A percentile compares a stretch with the other conserved stretches of the same genome.
phyloP scores from a whole-genome alignment of 192 early-diverging fungal genomes.

The Coemansia sp. region DNA sequence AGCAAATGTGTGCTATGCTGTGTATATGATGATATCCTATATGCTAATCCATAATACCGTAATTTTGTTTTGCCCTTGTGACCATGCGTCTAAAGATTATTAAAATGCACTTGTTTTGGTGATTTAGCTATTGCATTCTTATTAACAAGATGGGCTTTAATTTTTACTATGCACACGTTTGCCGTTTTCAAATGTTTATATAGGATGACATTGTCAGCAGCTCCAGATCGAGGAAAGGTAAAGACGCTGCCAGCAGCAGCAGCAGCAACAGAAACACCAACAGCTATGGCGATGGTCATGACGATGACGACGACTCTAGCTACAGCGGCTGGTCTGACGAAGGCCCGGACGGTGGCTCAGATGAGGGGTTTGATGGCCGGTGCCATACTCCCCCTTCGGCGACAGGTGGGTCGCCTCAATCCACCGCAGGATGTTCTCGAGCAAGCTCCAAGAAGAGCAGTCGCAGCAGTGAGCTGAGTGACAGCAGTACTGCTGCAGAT shows the following conservation, averaged over 20 bases:
- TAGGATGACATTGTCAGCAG: not conserved
- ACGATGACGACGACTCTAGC: slow-evolving; percentile 13
- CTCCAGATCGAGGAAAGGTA: not conserved
- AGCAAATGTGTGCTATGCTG: too few species aligned
- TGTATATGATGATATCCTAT: too few species aligned
- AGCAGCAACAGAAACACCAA: not conserved
- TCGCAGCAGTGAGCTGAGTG: slow-evolving; percentile 30
- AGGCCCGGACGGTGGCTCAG: slow-evolving; percentile 19
- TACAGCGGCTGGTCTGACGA: slow-evolving; percentile 22
- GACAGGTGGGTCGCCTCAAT: slow-evolving; percentile 19
- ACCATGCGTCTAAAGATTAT: too few species aligned
- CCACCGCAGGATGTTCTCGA: slow-evolving; percentile 49
- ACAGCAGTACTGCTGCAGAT: slow-evolving; percentile 32
- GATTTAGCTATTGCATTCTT: too few species aligned
- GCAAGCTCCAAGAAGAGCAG: slow-evolving; percentile 37
- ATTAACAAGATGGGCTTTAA: not conserved
- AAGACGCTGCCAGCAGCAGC: not conserved
- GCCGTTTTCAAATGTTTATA: not conserved
- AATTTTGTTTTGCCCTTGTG: too few species aligned
- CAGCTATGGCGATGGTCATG: not conserved
- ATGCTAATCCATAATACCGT: too few species aligned
- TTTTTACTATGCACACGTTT: not conserved
- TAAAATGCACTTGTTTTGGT: too few species aligned
- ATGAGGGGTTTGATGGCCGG: slow-evolving; percentile 45
- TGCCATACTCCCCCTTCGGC: slow-evolving; percentile 17